A percentile compares a stretch with the other conserved stretches of the same genome.
phyloP scores from a whole-genome alignment of 805 yeast genomes.

The Starmerella stigmatis region DNA sequence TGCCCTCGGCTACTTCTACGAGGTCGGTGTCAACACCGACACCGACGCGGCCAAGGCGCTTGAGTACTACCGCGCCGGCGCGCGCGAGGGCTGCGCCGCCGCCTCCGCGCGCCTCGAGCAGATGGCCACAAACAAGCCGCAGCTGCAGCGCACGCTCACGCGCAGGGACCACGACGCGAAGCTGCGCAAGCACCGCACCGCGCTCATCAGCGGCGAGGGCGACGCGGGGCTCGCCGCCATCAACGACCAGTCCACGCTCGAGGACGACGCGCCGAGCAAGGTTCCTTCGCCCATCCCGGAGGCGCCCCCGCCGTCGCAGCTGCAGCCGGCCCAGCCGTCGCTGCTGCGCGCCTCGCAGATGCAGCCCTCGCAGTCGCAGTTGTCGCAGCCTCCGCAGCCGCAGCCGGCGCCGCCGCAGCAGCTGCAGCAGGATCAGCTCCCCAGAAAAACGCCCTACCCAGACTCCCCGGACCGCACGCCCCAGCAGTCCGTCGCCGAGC shows the following conservation, averaged over 20 bases:
- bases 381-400: background rate
- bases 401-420: no score
- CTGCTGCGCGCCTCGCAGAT: no score
- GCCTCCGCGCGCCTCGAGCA: constrained; percentile 28
- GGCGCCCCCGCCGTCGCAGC: background rate
- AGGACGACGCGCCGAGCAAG: background rate
- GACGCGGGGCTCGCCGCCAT: constrained; percentile 15
- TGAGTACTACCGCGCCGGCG: constrained; percentile 44
- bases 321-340: no score
- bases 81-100: constrained; percentile 39
- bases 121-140: constrained; percentile 12
- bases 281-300: constrained; percentile 3
- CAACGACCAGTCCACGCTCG: constrained; percentile 12
- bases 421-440: background rate
- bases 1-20: constrained; percentile 58
- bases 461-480: constrained; percentile 10
- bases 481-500: background rate
- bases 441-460: constrained; percentile 13
- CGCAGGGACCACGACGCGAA: constrained; percentile 20
- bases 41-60: constrained; percentile 37
- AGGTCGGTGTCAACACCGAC: constrained; percentile 51
- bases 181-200: constrained; percentile 14
- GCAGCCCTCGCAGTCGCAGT: no score
- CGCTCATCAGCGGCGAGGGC: constrained; percentile 14
- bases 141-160: constrained; percentile 19